Base-by-base conservation (phyloP, 225 moss, liverwort and hornwort species). In the Neckera pumila region DNA sequence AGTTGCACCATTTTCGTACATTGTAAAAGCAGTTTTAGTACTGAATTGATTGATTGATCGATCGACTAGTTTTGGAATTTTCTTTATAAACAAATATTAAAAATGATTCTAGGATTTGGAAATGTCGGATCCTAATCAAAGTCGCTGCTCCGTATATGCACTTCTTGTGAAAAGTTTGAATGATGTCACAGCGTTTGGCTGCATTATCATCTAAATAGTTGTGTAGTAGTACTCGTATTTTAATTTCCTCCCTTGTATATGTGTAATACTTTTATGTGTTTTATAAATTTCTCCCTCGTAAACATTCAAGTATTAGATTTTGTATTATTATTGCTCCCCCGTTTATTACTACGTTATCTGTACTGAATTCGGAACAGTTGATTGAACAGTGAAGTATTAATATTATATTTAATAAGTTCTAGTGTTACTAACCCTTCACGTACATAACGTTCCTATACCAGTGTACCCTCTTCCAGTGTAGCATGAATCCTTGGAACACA, bases 1-100 rank as follows among this genome's bases (percentile, higher is more conserved):
- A 90, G 58, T n/a, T 89, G 89, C 87, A n/a, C 65, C 82, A 85
- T 78, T 82, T 56, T 85, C 87, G 58, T 89, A 72, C 85, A 57
- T 65, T 82, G 71, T 79, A 28, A 70, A 77, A 85, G 77, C 85
- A 82, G 64, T 71, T 85, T 59, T 53, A 72, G 71, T 72, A 63
- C 49, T 89, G 82, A 71, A 90, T 82, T 87, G 69, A 89, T 60
- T 54, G 62, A 81, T 81, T 15, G 67, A 86, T 51, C 66, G 56
- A 71, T 61, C 61, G 9, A 36, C 59, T 61, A 27, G 45, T 59
- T 87, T 76, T 84, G 76, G 8, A 57, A 36, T 33, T 57, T 56
- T 75, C 33, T 77, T 88, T 7, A 38, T 16, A 28, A 58, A 38
- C 67, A n/a, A 58, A 64, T 74, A 18, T 62, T 63, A 7, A 56